Percentiles rank a stretch among this genome's conserved stretches.
These are phyloP conservation scores for Naegleria lovaniensis DNA, from an alignment of 208 protist genomes.

Conservation along the genomic window DNA sequence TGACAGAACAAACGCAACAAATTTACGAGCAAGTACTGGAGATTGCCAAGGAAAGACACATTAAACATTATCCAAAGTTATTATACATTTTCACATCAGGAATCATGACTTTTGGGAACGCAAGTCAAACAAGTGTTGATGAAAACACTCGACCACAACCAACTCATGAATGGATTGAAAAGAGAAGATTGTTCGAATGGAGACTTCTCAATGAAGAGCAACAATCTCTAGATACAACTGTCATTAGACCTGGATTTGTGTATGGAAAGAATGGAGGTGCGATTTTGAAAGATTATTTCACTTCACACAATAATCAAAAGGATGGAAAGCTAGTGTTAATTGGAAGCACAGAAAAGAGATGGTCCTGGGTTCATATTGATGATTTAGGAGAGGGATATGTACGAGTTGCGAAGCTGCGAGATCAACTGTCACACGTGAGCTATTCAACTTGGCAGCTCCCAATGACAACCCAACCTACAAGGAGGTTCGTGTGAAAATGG, in stretches of 20 bases:
- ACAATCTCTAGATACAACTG: neutral
- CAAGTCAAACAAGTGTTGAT: neutral
- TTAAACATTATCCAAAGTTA: neutral
- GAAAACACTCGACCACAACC: neutral
- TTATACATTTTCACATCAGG: neutral
- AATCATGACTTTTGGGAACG: constrained; percentile 11
- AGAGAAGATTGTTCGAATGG: neutral
- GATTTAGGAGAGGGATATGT: constrained; percentile 9
- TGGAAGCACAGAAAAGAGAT: neutral
- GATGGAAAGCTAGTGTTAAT: neutral
- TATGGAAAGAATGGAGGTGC: neutral
- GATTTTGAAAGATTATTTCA: neutral
- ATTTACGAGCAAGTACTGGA: neutral
- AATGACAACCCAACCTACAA: neutral
- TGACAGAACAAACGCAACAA: neutral
- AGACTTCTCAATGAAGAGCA: neutral
- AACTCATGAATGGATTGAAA: neutral
- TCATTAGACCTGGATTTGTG: neutral
- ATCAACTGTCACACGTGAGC: neutral
- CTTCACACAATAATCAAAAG: neutral
- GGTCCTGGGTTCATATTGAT: constrained; percentile 19
- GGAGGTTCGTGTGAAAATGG: neutral
- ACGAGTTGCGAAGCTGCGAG: neutral
- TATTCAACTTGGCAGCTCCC: neutral
- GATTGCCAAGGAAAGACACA: neutral